These are phyloP conservation scores for Tetrahymena elliotti DNA, from an alignment of 73 alveolate genomes.

Conservation along the genomic window DNA sequence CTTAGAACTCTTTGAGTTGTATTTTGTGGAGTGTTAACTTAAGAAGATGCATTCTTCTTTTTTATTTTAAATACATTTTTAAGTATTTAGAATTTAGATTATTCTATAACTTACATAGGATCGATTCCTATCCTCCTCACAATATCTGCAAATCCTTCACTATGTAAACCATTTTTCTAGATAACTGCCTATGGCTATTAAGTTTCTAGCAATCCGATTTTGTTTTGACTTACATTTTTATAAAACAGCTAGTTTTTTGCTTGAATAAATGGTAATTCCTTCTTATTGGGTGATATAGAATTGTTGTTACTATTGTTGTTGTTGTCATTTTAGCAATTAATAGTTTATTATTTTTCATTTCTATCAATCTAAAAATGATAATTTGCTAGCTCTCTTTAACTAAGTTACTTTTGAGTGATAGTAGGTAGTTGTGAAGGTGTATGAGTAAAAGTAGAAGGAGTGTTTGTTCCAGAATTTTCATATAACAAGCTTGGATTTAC, in stretches of 20 bases:
- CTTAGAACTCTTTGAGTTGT: not conserved
- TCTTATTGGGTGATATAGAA: not conserved
- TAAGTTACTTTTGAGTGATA: not conserved
- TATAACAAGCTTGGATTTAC: not conserved
- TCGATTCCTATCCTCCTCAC: not conserved
- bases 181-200: not conserved
- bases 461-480: not conserved
- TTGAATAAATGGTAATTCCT: not conserved
- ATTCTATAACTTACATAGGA: not conserved
- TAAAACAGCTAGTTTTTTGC: no score
- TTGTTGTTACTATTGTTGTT: no score
- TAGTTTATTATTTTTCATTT: not conserved
- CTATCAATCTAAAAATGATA: not conserved
- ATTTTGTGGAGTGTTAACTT: not conserved
- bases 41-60: not conserved
- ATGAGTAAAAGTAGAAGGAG: not conserved
- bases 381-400: not conserved
- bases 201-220: not conserved
- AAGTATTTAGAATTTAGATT: not conserved
- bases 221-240: no score
- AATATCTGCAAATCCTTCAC: not conserved
- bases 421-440: not conserved
- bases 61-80: not conserved
- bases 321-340: no score
- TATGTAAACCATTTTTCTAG: not conserved